Evolutionary conservation across 139 green algal species (phyloP).

Genomic region (Protoeuglena noctilucae): DNA sequence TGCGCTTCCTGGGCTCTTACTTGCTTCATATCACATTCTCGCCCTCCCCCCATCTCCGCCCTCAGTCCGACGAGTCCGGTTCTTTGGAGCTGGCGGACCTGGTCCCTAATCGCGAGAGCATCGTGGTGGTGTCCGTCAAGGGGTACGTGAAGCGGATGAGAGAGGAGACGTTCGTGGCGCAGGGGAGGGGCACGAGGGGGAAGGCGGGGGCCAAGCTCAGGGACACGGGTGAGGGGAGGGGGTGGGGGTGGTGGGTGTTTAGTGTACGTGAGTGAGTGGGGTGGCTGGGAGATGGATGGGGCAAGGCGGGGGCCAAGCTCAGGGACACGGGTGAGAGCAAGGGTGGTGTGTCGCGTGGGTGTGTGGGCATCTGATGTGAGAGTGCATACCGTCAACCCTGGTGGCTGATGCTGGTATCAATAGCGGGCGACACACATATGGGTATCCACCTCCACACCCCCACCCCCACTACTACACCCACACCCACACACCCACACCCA

Average conservation of each 20-base stretch:
- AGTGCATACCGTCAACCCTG: too few species aligned
- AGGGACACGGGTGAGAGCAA: conserved; percentile 34
- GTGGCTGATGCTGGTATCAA: too few species aligned
- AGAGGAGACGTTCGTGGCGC: conserved; percentile 29
- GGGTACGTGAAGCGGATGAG: conserved; percentile 83
- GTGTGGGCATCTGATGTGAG: too few species aligned
- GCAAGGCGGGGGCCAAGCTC: conserved; percentile 31
- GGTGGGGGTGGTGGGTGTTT: too few species aligned
- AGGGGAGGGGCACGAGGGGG: conserved; percentile 18
- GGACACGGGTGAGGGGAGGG: too few species aligned
- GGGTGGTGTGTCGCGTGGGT: too few species aligned
- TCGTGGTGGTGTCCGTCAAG: conserved; percentile 40
- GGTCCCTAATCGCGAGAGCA: conserved; percentile 34
- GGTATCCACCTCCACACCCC: too few species aligned
- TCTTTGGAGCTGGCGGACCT: conserved; percentile 30
- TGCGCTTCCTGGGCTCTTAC: not conserved
- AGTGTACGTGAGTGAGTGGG: too few species aligned
- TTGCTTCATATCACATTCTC: not conserved
- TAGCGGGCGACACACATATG: too few species aligned
- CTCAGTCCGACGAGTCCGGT: not conserved
- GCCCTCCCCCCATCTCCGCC: not conserved
- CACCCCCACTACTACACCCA: too few species aligned
- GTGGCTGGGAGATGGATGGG: conserved; percentile 14
- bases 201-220: conserved; percentile 31
- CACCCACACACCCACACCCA: too few species aligned